Evolutionary conservation across 2,329 filamentous ascomycete genomes (phyloP), one percentile per base, ranked within the genome.

Genomic region (Ilyonectria robusta): DNA sequence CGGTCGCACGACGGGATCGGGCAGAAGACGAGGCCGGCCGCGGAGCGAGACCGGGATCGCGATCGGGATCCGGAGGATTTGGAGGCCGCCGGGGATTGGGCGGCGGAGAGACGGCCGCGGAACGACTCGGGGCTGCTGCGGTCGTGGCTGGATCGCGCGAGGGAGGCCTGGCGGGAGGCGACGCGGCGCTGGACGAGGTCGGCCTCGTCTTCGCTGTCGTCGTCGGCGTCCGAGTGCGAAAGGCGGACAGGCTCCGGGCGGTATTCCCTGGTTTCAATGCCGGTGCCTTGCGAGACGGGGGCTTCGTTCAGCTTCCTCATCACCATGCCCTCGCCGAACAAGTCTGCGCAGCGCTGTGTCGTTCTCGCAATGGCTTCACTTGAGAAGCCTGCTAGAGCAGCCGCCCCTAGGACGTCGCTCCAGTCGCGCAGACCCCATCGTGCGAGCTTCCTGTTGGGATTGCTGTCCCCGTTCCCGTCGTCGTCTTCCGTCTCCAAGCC

Each of bases 341-440:
- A 82, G 51, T 88, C 83, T 2, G 92, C 89, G 75, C 95, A 98
- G 55, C 95, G 88, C 75, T 90, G 85, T 2, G 92, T 88, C 0
- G 94, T 88, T 33, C 93, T 88, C 59, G 90, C 87, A 13, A 98
- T 81, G 1, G 90, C 92, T 1, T 83, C 79, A 0, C 84, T 79
- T 1, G 92, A 83, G 80, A 94, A 95, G 0, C 93, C 94, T 2
- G 88, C 88, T 56, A 97, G 81, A 0, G 93, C 87, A 3, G 95
- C 95, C 1, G 94, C 86, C 0, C 93, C 93, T 31, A 98, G 81
- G 1, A 98, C 88, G 71, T 97, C 93, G 71, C 90, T 92, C 95
- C 95, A 98, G 81, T 97, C 93, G 23, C 93, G 87, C 13, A 89
- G 82, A 15, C 79, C 84, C 77, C 78, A 85, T 50, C 78, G 74